phyloP scores from a whole-genome alignment of 139 green algal species.

The Medakamo hakoo region DNA sequence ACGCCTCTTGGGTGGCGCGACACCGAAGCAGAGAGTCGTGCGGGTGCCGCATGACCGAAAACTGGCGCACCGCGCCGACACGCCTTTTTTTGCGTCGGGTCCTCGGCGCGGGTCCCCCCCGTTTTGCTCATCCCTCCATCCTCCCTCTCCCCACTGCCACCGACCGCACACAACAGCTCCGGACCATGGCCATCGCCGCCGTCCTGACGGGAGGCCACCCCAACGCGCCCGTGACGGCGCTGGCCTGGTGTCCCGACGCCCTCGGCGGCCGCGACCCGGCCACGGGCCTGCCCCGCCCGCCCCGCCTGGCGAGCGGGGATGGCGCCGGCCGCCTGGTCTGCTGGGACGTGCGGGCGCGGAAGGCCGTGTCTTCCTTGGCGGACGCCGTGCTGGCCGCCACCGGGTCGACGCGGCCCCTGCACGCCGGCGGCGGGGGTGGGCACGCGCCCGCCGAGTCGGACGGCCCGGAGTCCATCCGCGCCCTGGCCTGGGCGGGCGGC shows the following conservation, averaged over 20 bases:
- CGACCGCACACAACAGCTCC: too few species aligned
- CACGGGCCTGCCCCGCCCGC: too few species aligned
- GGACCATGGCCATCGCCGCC: background rate
- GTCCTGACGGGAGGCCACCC: background rate
- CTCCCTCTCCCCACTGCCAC: background rate
- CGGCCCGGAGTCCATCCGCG: too few species aligned
- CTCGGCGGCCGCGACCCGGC: background rate
- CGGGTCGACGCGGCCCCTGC: too few species aligned
- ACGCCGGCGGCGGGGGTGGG: background rate
- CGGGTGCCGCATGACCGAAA: background rate
- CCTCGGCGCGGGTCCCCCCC: too few species aligned
- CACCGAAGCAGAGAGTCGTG: background rate
- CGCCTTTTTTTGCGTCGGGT: too few species aligned
- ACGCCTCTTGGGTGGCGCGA: background rate
- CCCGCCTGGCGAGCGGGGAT: background rate
- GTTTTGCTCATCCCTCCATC: too few species aligned
- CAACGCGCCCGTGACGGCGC: background rate
- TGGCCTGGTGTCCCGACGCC: background rate
- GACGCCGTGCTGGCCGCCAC: background rate
- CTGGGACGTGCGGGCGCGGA: background rate
- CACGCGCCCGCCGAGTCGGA: too few species aligned
- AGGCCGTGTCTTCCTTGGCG: background rate
- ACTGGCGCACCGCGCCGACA: background rate
- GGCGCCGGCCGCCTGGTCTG: too few species aligned
- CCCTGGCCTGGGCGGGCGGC: background rate